Evolutionary conservation across 768 basidiomycete genomes (phyloP), one percentile per base, ranked within the genome.

Genomic region (Melanogaster broomeanus): DNA sequence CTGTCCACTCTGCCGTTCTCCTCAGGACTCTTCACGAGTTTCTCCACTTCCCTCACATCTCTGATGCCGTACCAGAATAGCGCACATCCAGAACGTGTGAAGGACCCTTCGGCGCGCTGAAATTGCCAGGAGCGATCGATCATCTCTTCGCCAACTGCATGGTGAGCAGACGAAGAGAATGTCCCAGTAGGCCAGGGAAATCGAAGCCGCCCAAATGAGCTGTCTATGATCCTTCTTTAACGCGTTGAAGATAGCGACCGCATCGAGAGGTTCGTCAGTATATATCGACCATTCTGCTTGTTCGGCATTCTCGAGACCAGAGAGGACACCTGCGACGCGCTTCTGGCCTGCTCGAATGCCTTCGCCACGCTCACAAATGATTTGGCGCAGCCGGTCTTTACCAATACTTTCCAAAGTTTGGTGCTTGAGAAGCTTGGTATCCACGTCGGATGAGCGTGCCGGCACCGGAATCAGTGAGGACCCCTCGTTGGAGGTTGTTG

Each of bases 61-160:
- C 88, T 86, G 24, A 98, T 79, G 39, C 97, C 97, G 66, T 96
- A 98, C 96, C 97, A 99, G 81, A 97, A 98, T 64, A 99, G 72
- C 63, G 87, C 94, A 72, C 85, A 85, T 18, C 96, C 95, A 16
- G 91, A 91, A 34, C 97, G 80, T 16, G 94, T 96, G 76, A 99
- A 99, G 71, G 90, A 93, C 1, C 97, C 97, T 60, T 98, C 95
- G 0, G 97, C 93, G 49, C 94, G 85, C 76, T 99, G 96, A 62
- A 98, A 99, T n/a, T 99, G 96, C 97, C 97, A 99, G 4, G 88
- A 82, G 35, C 95, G 85, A 72, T 97, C 95, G 43, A 65, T 57
- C 49, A 64, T 65, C 74, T 98, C 96, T 67, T 98, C 96, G 97
- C 94, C 28, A 57, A 62, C 34, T 28, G 52, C 46, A 0, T 61